phyloP scores from a whole-genome alignment of 345 rosid species.

The Camelina hispida region DNA sequence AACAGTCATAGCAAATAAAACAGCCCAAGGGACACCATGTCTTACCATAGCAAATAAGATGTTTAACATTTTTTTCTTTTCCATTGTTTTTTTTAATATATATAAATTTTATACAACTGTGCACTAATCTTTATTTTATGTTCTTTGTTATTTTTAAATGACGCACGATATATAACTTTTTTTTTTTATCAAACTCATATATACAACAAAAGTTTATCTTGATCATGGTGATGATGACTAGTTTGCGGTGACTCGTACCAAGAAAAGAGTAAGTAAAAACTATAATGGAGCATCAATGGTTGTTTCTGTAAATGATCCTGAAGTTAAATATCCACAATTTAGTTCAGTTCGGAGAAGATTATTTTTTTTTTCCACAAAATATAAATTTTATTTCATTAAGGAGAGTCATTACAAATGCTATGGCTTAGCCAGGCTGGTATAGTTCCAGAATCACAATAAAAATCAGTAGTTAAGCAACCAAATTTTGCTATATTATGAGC shows the following conservation, averaged over 20 bases:
- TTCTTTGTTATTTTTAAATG: not conserved
- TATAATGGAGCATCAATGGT: slow-evolving; percentile 19
- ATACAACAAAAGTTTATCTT: not conserved
- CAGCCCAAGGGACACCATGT: too few species aligned
- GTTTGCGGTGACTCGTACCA: not conserved
- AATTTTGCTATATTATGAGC: too few species aligned
- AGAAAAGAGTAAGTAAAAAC: not conserved
- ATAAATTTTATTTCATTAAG: too few species aligned
- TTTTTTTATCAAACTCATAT: not conserved
- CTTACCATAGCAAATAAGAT: too few species aligned
- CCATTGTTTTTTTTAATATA: not conserved
- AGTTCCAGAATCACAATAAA: too few species aligned
- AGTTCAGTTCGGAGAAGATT: slow-evolving; percentile 3
- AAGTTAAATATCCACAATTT: not conserved
- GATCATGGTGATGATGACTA: not conserved
- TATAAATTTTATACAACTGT: not conserved
- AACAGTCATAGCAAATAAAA: too few species aligned
- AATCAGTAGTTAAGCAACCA: too few species aligned
- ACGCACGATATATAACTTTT: not conserved
- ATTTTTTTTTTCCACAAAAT: too few species aligned
- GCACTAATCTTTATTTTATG: not conserved
- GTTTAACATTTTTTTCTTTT: not conserved
- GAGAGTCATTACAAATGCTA: too few species aligned
- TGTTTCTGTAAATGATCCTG: not conserved
- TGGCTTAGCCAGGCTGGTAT: too few species aligned